phyloP scores from a whole-genome alignment of 2,329 filamentous ascomycete species.

The Alternaria sp. region DNA sequence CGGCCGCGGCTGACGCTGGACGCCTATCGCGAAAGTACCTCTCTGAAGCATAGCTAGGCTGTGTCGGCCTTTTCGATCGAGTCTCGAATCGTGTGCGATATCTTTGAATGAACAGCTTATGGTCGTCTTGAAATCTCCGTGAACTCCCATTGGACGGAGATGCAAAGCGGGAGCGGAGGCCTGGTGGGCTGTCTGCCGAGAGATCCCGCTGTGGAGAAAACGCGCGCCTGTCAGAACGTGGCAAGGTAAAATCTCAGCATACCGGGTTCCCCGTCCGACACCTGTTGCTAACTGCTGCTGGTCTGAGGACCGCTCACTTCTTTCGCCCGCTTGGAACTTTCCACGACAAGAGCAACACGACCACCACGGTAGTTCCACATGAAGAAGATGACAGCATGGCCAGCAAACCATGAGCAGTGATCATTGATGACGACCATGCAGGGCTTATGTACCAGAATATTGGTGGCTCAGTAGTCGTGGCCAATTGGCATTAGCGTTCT shows the following conservation, averaged over 20 bases:
- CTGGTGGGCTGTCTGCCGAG: conserved; percentile 22
- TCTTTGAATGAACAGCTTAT: conserved; percentile 16
- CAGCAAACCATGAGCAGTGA: conserved; percentile 30
- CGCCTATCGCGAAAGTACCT: conserved; percentile 18
- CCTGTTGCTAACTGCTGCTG: conserved; percentile 14
- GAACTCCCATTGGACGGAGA: conserved; percentile 23
- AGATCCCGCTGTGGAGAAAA: conserved; percentile 34
- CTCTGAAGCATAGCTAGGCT: conserved; percentile 10
- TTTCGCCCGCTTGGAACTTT: conserved; percentile 19
- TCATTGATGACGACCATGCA: conserved; percentile 45
- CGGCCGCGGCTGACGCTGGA: conserved; percentile 1
- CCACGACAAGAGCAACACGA: conserved; percentile 26
- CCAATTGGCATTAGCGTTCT: conserved; percentile 27
- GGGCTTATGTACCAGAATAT: conserved; percentile 50
- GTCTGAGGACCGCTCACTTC: conserved; percentile 3
- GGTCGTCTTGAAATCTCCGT: conserved; percentile 28
- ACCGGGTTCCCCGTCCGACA: conserved; percentile 24
- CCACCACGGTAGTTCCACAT: conserved; percentile 20
- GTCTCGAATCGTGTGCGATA: conserved; percentile 11
- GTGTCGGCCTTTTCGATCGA: conserved; percentile 5
- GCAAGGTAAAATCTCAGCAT: background rate
- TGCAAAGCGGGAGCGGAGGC: conserved; percentile 23
- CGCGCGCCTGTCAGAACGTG: conserved; percentile 17
- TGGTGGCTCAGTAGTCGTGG: conserved; percentile 46
- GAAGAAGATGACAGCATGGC: conserved; percentile 37